A percentile compares a stretch with the other conserved stretches of the same genome.
Conservation (phyloP, 2,329 filamentous ascomycete genomes). For the Stemphylium vesicarium region DNA sequence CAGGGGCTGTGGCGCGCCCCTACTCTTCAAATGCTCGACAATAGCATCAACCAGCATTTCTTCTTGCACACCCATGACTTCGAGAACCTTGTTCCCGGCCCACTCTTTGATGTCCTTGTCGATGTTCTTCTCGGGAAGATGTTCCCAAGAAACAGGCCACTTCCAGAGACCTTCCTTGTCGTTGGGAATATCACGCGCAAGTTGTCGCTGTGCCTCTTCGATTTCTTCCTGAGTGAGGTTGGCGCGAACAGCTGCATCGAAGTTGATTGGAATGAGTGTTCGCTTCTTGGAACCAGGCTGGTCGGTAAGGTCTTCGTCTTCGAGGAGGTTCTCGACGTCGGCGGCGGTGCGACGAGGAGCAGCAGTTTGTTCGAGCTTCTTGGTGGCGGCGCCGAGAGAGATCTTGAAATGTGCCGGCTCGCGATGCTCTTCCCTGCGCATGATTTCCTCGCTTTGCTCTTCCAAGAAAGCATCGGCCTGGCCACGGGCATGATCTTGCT, state of each 20-base stretch:
- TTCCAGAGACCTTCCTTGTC: constrained; percentile 86
- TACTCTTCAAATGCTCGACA: constrained; percentile 80
- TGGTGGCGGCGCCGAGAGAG: constrained; percentile 83
- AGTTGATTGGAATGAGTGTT: constrained; percentile 63
- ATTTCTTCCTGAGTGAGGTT: constrained; percentile 84
- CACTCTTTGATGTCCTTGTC: constrained; percentile 89
- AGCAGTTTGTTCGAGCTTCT: constrained; percentile 67
- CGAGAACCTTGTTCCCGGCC: constrained; percentile 97
- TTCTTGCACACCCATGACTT: constrained; percentile 95
- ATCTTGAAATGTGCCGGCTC: constrained; percentile 83
- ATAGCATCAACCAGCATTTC: constrained; percentile 94
- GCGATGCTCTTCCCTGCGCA: constrained; percentile 48
- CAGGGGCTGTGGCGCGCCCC: constrained; percentile 76
- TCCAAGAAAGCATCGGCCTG: constrained; percentile 92
- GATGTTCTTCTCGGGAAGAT: constrained; percentile 80
- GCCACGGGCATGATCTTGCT: constrained; percentile 78
- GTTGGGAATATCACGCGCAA: constrained; percentile 89
- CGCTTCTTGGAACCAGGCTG: constrained; percentile 71
- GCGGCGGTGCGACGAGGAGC: constrained; percentile 78
- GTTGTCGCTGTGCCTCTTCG: constrained; percentile 76
- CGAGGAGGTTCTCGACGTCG: constrained; percentile 91
- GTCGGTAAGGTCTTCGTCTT: constrained; percentile 81
- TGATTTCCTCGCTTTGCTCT: constrained; percentile 78
- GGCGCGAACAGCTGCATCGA: constrained; percentile 53
- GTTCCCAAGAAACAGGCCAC: constrained; percentile 94